phyloP scores from a whole-genome alignment of 495 filamentous ascomycete species.

The Penicillium angulare region DNA sequence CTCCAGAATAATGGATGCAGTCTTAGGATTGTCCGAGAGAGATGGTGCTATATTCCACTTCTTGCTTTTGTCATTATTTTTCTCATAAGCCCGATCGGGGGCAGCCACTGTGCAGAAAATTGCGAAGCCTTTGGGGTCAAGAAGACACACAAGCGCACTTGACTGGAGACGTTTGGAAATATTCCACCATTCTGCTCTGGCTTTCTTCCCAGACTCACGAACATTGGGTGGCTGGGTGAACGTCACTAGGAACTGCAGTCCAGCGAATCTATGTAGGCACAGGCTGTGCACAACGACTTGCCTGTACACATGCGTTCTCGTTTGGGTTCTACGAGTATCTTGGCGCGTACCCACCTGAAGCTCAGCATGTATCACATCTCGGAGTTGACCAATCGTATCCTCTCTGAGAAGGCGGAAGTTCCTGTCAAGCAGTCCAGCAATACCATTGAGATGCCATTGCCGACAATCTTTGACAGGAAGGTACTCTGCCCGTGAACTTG shows the following conservation, averaged over 20 bases:
- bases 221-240: not conserved
- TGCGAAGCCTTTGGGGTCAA: not conserved
- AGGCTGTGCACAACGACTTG: not conserved
- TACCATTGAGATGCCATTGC: conserved; percentile 52
- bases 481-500: conserved; percentile 51
- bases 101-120: not conserved
- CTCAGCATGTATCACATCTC: conserved; percentile 41
- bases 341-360: not conserved
- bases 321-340: conserved; percentile 20
- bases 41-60: not conserved
- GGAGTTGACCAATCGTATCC: conserved; percentile 38
- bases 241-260: not conserved
- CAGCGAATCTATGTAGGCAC: not conserved
- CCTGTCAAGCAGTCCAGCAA: conserved; percentile 48
- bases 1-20: not conserved
- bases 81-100: not conserved
- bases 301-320: conserved; percentile 1
- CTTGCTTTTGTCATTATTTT: not conserved
- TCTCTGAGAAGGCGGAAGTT: conserved; percentile 63
- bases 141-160: conserved; percentile 2
- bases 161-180: not conserved
- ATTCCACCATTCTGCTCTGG: conserved; percentile 1
- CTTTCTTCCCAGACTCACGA: not conserved
- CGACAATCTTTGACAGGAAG: conserved; percentile 53
- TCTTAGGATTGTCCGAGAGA: not conserved